Base-by-base conservation (phyloP, 345 rosid species). In the Triadica sebifera region DNA sequence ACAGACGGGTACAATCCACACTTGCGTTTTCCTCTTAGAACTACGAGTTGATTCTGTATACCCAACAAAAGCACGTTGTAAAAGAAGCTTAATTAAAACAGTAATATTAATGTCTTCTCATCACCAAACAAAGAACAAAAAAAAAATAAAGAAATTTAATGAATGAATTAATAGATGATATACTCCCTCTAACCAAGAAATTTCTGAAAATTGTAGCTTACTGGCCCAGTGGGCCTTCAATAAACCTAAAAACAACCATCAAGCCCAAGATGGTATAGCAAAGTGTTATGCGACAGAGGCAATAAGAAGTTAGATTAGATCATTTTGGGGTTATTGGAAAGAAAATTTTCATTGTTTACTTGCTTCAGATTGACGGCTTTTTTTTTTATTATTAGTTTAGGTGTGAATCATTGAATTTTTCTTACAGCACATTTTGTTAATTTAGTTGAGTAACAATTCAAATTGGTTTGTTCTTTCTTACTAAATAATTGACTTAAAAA, bases 1-100 rank as follows among this genome's bases (percentile, higher is more conserved):
- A 22, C 75, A 71, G 20, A 65, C 12, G 20, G 45, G 37, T 61
- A 77, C 13, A 29, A 77, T 16, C 80, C 80, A 77, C 12, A 45
- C 59, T 71, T 75, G 65, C 6, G 80, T 65, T 65, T 50, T 37
- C 75, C 29, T 71, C 60, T 57, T 57, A 20, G 41, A 11, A 17
- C 61, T 59, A 6, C 29, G 6, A 65, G 43, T 59, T 38, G 60
- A 52, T 5, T 20, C 76, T 57, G 67, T 51, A 58, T 55, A n/a
- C 22, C 41, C 45, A 43, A 24, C 12, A 37, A 53, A 46, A 4
- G 12, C n/a, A n/a, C n/a, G n/a, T n/a, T n/a, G n/a, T n/a, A n/a
- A n/a, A n/a, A n/a, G n/a, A n/a, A n/a, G n/a, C n/a, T n/a, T n/a
- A n/a, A n/a, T n/a, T n/a, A n/a, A n/a, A n/a, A n/a, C n/a, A n/a